These are phyloP conservation scores for Apophysomyces sp. DNA, from an alignment of 371 early-diverging fungal genomes.

Conservation along the genomic window DNA sequence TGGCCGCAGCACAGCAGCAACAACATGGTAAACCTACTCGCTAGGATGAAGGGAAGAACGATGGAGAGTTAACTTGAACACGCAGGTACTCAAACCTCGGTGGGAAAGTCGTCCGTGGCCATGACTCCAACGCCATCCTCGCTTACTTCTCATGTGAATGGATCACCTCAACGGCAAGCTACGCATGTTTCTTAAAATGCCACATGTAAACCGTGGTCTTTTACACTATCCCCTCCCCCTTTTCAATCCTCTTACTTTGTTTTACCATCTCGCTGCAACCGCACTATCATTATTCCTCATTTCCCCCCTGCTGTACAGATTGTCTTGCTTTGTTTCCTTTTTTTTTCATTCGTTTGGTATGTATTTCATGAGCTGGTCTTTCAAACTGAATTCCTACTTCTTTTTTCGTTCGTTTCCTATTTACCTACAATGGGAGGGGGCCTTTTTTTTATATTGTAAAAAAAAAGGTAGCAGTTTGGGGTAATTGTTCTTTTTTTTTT, in stretches of 20 bases:
- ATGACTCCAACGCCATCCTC: not conserved
- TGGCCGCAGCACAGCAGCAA: constrained; percentile 23
- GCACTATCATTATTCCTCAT: not conserved
- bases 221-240: not conserved
- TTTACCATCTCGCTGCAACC: not conserved
- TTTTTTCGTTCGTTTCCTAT: not conserved
- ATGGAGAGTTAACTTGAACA: not conserved
- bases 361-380: not conserved
- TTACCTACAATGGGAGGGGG: not conserved
- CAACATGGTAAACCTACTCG: not conserved
- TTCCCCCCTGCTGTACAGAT: not conserved
- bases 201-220: not conserved
- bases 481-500: too few relatives aligned
- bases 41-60: not conserved
- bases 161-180: not conserved
- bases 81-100: not conserved
- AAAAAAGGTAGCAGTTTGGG: not conserved
- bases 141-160: not conserved
- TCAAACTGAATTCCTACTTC: too few relatives aligned
- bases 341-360: not conserved
- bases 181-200: not conserved
- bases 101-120: not conserved
- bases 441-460: too few relatives aligned
- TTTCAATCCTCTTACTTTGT: not conserved
- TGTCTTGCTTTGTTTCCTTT: not conserved